Conservation (phyloP, 2,329 filamentous ascomycete genomes). For the Ascochyta pisi region DNA sequence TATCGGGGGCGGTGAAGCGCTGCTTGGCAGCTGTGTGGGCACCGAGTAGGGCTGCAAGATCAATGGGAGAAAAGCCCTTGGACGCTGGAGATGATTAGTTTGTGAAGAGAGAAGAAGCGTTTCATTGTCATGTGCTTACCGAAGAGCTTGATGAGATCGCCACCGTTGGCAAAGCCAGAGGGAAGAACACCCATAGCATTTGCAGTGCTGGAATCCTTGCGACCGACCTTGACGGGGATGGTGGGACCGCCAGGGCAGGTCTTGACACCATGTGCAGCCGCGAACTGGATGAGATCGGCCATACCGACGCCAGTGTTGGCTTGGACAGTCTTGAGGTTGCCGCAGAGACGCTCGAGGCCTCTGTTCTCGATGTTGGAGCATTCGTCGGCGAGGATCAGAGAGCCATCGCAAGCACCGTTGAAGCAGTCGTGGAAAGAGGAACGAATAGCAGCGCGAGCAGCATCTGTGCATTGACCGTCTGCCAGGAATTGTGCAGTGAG, state of each 20-base stretch:
- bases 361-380: slow-evolving; percentile 49
- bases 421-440: slow-evolving; percentile 48
- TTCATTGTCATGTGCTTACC: slow-evolving; percentile 18
- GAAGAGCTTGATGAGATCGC: slow-evolving; percentile 40
- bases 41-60: slow-evolving; percentile 50
- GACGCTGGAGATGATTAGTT: slow-evolving; percentile 19
- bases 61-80: slow-evolving; percentile 46
- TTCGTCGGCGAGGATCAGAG: slow-evolving; percentile 45
- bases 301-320: slow-evolving; percentile 48
- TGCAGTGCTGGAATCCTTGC: slow-evolving; percentile 37
- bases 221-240: slow-evolving; percentile 43
- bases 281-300: slow-evolving; percentile 48
- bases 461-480: slow-evolving; percentile 46
- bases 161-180: slow-evolving; percentile 17
- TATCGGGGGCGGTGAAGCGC: slow-evolving; percentile 31
- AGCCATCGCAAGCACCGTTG: slow-evolving; percentile 47
- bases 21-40: slow-evolving; percentile 47
- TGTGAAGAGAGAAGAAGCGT: neutral
- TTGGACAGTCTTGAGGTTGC: slow-evolving; percentile 50
- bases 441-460: slow-evolving; percentile 45
- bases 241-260: slow-evolving; percentile 46
- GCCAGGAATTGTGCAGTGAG: slow-evolving; percentile 43
- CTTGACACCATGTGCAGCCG: slow-evolving; percentile 47
- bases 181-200: slow-evolving; percentile 37
- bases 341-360: slow-evolving; percentile 54